Evolutionary conservation across 169 alveolate species (phyloP).

Genomic region (Plasmodium gaboni): DNA sequence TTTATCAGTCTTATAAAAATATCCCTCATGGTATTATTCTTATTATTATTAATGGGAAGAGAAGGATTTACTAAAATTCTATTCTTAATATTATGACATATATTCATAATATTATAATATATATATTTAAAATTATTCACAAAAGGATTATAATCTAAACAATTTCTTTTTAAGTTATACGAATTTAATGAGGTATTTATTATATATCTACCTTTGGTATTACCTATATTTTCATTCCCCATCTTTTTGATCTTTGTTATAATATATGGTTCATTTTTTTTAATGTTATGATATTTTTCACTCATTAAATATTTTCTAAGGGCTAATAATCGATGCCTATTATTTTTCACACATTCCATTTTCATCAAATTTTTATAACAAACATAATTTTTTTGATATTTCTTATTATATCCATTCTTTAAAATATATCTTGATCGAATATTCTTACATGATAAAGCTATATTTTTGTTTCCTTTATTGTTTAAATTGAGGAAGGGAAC

Average conservation of each 20-base stretch:
- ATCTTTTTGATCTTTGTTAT: background rate
- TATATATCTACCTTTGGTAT: too few relatives aligned
- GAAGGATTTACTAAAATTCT: too few relatives aligned
- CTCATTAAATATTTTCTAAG: background rate
- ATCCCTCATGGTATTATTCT: background rate
- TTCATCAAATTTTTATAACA: conserved; percentile 1
- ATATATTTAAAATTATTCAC: background rate
- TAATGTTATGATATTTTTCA: background rate
- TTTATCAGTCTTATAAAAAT: background rate
- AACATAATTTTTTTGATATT: background rate
- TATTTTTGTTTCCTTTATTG: background rate
- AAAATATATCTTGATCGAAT: conserved; percentile 31
- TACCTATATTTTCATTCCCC: background rate
- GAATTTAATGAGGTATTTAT: too few relatives aligned
- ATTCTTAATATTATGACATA: background rate
- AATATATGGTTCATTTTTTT: background rate
- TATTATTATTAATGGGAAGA: background rate
- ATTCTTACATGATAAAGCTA: conserved; percentile 9
- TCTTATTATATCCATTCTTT: conserved; percentile 3
- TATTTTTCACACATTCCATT: conserved; percentile 1
- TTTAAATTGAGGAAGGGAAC: too few relatives aligned
- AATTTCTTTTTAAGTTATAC: background rate
- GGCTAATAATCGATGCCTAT: background rate
- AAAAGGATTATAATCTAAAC: background rate
- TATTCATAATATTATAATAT: background rate